A percentile compares a stretch with the other conserved stretches of the same genome.
Conservation (phyloP, 257 asterid species). For the Solanum bukasovii region DNA sequence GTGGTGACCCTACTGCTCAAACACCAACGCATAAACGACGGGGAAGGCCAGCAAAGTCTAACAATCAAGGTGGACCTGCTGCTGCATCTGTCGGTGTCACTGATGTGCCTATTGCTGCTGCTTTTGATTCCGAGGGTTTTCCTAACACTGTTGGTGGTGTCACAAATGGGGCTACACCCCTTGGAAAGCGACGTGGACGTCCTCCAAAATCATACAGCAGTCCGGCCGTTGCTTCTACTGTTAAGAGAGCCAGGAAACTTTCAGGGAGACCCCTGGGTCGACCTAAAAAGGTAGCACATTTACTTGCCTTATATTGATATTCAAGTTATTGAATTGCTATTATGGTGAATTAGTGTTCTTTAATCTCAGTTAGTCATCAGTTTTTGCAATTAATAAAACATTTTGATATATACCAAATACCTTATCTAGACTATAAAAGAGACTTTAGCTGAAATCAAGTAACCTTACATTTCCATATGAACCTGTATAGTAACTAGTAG, state of each 20-base stretch:
- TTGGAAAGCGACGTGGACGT: slow-evolving; percentile 54
- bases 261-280: slow-evolving; percentile 72
- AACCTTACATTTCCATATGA: not conserved
- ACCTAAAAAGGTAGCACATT: slow-evolving; percentile 59
- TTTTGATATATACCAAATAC: not conserved
- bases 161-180: slow-evolving; percentile 8
- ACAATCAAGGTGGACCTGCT: slow-evolving; percentile 8
- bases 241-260: slow-evolving; percentile 30
- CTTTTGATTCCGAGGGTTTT: not conserved
- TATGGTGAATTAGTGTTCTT: not conserved
- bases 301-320: not conserved
- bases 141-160: not conserved
- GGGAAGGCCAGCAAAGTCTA: slow-evolving; percentile 51
- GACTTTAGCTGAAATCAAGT: not conserved
- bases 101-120: slow-evolving; percentile 1
- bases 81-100: not conserved
- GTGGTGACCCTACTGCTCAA: slow-evolving; percentile 9
- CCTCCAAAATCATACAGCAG: slow-evolving; percentile 27
- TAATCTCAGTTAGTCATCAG: not conserved
- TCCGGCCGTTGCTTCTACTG: slow-evolving; percentile 12
- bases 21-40: slow-evolving; percentile 32
- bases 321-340: not conserved
- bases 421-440: not conserved
- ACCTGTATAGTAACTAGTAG: not conserved
- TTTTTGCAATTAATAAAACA: not conserved